Evolutionary conservation across 2,329 filamentous ascomycete genomes (phyloP).

Genomic region (Colletotrichum siamense): DNA sequence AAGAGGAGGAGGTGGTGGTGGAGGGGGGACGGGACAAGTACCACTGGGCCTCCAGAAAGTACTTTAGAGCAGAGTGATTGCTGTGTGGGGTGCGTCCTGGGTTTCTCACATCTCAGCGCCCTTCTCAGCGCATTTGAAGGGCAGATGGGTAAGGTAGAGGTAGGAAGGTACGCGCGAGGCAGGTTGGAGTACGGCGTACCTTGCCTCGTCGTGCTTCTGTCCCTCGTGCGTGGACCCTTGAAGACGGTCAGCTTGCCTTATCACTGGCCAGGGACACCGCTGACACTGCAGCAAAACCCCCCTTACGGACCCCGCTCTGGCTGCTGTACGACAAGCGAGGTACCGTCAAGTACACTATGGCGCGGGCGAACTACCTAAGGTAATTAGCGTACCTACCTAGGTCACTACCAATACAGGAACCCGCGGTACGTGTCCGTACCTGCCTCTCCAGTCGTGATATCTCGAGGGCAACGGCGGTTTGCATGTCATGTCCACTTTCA

Average conservation of each 20-base stretch:
- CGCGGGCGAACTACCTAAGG: not conserved
- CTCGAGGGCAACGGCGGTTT: constrained; percentile 3
- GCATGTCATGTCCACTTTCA: not conserved
- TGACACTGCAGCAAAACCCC: constrained; percentile 2
- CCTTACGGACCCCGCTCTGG: not conserved
- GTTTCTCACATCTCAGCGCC: not conserved
- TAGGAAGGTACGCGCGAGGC: not conserved
- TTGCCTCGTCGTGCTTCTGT: constrained; percentile 1
- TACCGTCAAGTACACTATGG: not conserved
- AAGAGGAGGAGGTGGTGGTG: not conserved
- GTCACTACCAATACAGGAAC: not conserved
- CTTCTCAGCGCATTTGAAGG: not conserved
- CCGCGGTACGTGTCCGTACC: not conserved
- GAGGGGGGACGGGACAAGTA: not conserved
- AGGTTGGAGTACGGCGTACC: not conserved
- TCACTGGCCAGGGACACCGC: constrained; percentile 9
- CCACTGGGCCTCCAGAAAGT: not conserved
- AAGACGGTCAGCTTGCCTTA: not conserved
- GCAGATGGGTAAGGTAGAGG: not conserved
- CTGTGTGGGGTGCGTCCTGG: not conserved
- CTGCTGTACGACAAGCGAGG: not conserved
- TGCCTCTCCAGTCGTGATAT: not conserved
- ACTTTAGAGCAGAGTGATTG: not conserved
- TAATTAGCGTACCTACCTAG: not conserved
- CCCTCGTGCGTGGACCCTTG: constrained; percentile 20